phyloP scores from a whole-genome alignment of 2,329 filamentous ascomycete species.

The Stemphylium lycopersici region DNA sequence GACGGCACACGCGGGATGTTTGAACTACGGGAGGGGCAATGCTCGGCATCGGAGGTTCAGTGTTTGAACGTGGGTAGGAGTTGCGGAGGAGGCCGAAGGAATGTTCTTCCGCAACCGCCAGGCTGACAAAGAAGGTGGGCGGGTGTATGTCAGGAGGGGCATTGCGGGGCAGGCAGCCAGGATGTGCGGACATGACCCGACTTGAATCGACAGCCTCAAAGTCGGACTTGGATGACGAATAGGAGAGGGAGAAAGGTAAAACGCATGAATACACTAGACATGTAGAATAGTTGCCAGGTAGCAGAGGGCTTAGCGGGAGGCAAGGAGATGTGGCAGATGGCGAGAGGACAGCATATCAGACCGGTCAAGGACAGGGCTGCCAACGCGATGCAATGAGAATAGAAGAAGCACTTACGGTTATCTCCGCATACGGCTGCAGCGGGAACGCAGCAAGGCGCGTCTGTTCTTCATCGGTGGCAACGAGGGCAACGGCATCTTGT shows the following conservation, averaged over 20 bases:
- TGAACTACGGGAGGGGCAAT: neutral
- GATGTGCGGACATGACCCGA: constrained; percentile 21
- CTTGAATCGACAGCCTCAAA: constrained; percentile 25
- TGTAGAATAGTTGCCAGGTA: constrained; percentile 11
- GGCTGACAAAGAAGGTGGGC: constrained; percentile 8
- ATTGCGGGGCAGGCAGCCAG: constrained; percentile 30
- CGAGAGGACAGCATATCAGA: constrained; percentile 31
- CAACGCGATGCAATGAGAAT: constrained; percentile 22
- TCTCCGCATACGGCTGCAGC: constrained; percentile 75
- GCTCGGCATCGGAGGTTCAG: constrained; percentile 7
- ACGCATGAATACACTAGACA: constrained; percentile 14
- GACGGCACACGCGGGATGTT: neutral
- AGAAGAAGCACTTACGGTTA: constrained; percentile 68
- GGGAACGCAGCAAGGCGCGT: constrained; percentile 69
- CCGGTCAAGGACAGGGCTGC: constrained; percentile 21
- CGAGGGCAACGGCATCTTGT: constrained; percentile 68
- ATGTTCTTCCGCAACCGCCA: constrained; percentile 10
- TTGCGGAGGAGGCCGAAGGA: constrained; percentile 10
- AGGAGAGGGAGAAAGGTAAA: constrained; percentile 1
- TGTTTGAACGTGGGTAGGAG: constrained; percentile 13
- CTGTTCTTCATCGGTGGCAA: constrained; percentile 74
- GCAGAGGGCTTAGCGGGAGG: constrained; percentile 17
- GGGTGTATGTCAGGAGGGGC: constrained; percentile 9
- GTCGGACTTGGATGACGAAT: constrained; percentile 23
- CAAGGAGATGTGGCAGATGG: constrained; percentile 39